Evolutionary conservation across 1,139 yeast genomes (phyloP).

Genomic region (Magnusiomyces sp.): DNA sequence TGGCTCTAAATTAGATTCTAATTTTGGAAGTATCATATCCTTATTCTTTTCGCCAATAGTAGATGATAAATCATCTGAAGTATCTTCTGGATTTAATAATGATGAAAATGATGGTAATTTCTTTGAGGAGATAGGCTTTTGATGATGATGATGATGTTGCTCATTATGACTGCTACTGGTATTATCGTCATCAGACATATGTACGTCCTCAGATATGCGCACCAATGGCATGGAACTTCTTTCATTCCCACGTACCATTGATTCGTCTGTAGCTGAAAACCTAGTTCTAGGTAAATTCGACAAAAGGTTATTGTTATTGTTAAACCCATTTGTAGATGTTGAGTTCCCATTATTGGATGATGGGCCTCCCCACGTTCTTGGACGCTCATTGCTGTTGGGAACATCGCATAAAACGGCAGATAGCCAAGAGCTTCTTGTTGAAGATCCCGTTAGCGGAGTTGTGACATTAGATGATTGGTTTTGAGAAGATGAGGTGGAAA

Average conservation of each 20-base stretch:
- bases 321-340: neutral
- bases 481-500: constrained; percentile 20
- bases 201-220: constrained; percentile 25
- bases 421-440: constrained; percentile 26
- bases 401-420: constrained; percentile 24
- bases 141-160: neutral
- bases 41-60: no score
- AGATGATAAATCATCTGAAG: no score
- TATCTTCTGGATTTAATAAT: constrained; percentile 4
- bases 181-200: constrained; percentile 17
- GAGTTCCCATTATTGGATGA: constrained; percentile 13
- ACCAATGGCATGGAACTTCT: constrained; percentile 24
- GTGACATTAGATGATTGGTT: constrained; percentile 21
- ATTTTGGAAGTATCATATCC: neutral
- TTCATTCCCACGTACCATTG: constrained; percentile 17
- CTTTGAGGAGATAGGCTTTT: neutral
- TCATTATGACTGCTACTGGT: constrained; percentile 1
- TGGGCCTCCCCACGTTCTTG: constrained; percentile 31
- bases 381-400: constrained; percentile 22
- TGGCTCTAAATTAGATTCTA: constrained; percentile 16
- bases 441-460: constrained; percentile 22
- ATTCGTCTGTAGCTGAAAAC: constrained; percentile 22
- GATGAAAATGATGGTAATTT: constrained; percentile 8
- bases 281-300: constrained; percentile 14
- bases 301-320: no score